These are phyloP conservation scores for Amaranthus cruentus DNA, from an alignment of 148 eudicot species.

Conservation along the genomic window DNA sequence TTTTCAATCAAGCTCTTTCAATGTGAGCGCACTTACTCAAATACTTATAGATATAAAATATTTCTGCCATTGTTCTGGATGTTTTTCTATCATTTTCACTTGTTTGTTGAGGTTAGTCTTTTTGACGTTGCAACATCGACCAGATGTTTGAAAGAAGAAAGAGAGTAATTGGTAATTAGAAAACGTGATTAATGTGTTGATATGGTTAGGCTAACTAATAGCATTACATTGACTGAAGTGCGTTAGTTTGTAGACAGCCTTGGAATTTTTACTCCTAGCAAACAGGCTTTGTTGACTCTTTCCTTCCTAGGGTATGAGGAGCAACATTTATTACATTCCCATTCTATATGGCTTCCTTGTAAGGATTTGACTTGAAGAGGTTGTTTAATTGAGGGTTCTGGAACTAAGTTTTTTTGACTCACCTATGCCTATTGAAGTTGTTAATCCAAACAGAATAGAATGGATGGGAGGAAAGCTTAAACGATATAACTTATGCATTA, in stretches of 20 bases:
- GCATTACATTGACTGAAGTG: too few relatives aligned
- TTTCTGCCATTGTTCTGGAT: too few relatives aligned
- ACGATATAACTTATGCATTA: neutral
- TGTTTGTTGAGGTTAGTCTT: too few relatives aligned
- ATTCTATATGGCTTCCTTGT: neutral
- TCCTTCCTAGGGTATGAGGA: neutral
- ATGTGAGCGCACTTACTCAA: slow-evolving; percentile 36
- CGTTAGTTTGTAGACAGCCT: too few relatives aligned
- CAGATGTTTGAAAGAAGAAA: too few relatives aligned
- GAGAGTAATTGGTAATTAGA: too few relatives aligned
- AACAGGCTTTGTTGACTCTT: neutral
- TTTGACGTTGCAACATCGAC: too few relatives aligned
- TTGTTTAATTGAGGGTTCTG: neutral
- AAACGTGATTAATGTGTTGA: too few relatives aligned
- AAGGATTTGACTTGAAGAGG: neutral
- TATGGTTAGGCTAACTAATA: too few relatives aligned
- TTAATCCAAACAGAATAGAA: neutral
- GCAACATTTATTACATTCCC: neutral
- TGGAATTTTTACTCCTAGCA: too few relatives aligned
- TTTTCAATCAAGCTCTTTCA: slow-evolving; percentile 70
- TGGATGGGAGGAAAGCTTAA: neutral
- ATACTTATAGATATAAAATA: too few relatives aligned
- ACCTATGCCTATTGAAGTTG: neutral
- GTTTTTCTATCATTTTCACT: too few relatives aligned
- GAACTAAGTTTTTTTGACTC: neutral